Evolutionary conservation across 2,329 filamentous ascomycete species (phyloP).

Genomic region (Tolypocladium endophyticum): DNA sequence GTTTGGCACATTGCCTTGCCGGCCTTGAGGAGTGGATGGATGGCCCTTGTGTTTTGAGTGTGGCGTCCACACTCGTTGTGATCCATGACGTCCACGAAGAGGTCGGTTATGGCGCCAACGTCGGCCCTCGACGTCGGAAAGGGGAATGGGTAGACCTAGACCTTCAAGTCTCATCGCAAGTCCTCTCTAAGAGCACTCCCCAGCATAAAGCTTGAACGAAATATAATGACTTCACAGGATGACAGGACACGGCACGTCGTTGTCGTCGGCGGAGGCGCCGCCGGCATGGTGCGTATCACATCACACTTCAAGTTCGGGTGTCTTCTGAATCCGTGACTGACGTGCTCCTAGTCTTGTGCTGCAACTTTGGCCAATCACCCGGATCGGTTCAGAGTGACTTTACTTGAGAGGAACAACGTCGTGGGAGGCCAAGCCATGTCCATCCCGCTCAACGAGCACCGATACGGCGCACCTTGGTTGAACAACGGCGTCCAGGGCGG

Average conservation of each 20-base stretch:
- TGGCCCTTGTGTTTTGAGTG: neutral
- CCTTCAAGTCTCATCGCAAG: neutral
- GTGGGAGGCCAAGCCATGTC: conserved; percentile 53
- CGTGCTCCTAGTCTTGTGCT: conserved; percentile 43
- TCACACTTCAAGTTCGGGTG: neutral
- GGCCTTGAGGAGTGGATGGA: neutral
- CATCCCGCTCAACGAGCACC: conserved; percentile 44
- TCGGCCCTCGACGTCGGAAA: neutral
- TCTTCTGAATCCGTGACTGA: neutral
- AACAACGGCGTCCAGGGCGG: conserved; percentile 57
- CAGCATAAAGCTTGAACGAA: neutral
- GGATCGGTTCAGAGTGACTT: conserved; percentile 53
- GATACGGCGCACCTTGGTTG: conserved; percentile 48
- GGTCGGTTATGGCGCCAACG: neutral
- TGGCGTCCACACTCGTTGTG: conserved; percentile 1
- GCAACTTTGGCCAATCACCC: conserved; percentile 56
- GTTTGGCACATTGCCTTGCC: no score
- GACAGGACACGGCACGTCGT: conserved; percentile 36
- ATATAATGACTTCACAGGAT: conserved; percentile 1
- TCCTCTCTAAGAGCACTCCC: neutral
- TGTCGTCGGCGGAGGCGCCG: conserved; percentile 52
- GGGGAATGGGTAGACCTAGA: neutral
- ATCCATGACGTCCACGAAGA: conserved; percentile 9
- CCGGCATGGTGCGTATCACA: conserved; percentile 40
- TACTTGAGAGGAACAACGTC: conserved; percentile 48